Base-by-base conservation (phyloP, 23 red algal genomes). In the Chondrus crispus region DNA sequence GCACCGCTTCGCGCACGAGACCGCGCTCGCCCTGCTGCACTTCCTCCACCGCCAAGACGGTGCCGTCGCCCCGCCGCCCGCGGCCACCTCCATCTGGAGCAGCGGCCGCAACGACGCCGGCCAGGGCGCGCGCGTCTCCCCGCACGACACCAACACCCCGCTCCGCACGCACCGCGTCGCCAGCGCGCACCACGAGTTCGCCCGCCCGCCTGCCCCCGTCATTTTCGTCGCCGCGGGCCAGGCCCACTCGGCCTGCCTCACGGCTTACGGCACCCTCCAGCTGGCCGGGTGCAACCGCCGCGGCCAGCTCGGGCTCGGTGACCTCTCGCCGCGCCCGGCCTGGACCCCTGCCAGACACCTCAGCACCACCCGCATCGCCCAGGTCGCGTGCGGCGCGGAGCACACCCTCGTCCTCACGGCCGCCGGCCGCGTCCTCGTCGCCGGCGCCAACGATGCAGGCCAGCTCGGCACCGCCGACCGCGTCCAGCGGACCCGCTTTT, bases 401-500 rank as follows among this genome's bases (percentile, higher is more conserved):
- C 92, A 95, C 58, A 95, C 92, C 11, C 72, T 82, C 19, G 63
- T 95, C 57, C 83, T 95, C 29, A 88, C 84, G 80, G 60, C 55
- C 6, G 33, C 68, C 36, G 92, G 92, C 10, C 42, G 46, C 32
- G 92, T 95, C 64, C 49, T 88, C 35, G 84, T 82, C 26, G 63
- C 68, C 30, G 92, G 92, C n/a, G 92, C 92, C 4, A 95, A 95
- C 49, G 82, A 88, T 60, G 75, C 50, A 7, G 92, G 92, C 22
- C 92, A 95, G 71, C 50, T 95, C 6, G 92, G 92, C 43, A 29
- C 88, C 14, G 92, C 83, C 20, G 39, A 76, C 66, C 18, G 69
- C 32, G 53, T 10, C 32, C 47, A 75, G 18, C 47, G 68, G 11
- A 4, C 22, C n/a, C 66, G 69, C 28, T 89, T 89, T 42, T 7